phyloP scores from a whole-genome alignment of 768 basidiomycete species.

The Leccinellum luteum region DNA sequence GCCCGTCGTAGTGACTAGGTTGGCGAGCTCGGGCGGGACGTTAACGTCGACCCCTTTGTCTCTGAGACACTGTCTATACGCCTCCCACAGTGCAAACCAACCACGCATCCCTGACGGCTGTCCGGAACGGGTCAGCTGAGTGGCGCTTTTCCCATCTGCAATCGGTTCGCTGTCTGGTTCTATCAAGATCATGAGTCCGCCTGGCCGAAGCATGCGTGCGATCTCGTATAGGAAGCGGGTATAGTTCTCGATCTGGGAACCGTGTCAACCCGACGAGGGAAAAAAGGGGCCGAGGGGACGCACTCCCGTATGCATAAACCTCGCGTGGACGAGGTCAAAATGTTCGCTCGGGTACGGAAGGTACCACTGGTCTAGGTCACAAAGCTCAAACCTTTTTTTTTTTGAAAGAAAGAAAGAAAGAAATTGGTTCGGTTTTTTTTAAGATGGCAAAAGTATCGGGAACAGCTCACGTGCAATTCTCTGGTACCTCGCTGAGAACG shows the following conservation, averaged over 20 bases:
- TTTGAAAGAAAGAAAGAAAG: neutral
- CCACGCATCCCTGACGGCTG: constrained; percentile 44
- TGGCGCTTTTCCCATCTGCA: constrained; percentile 42
- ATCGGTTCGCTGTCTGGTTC: constrained; percentile 58
- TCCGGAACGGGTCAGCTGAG: constrained; percentile 31
- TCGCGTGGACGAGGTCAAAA: constrained; percentile 70
- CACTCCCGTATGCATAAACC: constrained; percentile 63
- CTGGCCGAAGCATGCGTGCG: constrained; percentile 64
- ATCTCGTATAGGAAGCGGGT: constrained; percentile 59
- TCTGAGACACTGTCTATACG: constrained; percentile 53
- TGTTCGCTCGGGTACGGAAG: constrained; percentile 62
- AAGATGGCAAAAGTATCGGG: neutral
- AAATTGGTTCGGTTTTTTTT: neutral
- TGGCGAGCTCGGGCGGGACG: constrained; percentile 54
- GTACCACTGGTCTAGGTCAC: constrained; percentile 57
- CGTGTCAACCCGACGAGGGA: neutral
- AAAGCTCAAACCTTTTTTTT: constrained; percentile 60
- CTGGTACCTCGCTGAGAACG: constrained; percentile 53
- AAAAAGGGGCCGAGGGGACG: constrained; percentile 9
- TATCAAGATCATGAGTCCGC: constrained; percentile 65
- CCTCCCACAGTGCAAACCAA: constrained; percentile 65
- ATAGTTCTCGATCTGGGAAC: constrained; percentile 57
- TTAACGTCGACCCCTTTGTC: constrained; percentile 53
- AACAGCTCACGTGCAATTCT: constrained; percentile 66
- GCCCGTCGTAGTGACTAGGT: constrained; percentile 45